phyloP scores from a whole-genome alignment of 2,329 filamentous ascomycete species.

The Arthrobotrys entomopaga region DNA sequence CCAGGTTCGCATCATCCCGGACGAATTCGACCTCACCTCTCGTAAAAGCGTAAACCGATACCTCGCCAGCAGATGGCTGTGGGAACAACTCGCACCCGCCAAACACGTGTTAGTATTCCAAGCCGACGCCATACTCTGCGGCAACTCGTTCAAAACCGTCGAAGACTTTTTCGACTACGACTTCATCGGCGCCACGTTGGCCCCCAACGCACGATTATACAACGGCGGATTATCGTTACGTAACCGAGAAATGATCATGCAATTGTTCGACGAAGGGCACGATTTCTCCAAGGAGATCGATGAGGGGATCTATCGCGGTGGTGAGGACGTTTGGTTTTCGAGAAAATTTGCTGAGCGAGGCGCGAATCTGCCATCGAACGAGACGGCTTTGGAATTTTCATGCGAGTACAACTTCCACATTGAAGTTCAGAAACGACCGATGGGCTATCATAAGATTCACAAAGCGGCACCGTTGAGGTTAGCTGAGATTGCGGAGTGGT shows the following conservation, averaged over 20 bases:
- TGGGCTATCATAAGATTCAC: slow-evolving; percentile 60
- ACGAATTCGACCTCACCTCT: slow-evolving; percentile 60
- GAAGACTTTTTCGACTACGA: slow-evolving; percentile 63
- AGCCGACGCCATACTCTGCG: slow-evolving; percentile 62
- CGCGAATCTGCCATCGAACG: slow-evolving; percentile 58
- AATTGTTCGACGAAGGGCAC: slow-evolving; percentile 43
- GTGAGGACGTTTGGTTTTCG: slow-evolving; percentile 61
- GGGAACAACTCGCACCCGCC: slow-evolving; percentile 61
- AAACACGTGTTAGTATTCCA: slow-evolving; percentile 62
- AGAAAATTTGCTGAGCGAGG: slow-evolving; percentile 58
- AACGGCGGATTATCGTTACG: slow-evolving; percentile 62
- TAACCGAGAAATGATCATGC: slow-evolving; percentile 60
- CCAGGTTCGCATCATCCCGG: slow-evolving; percentile 62
- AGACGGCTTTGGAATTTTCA: slow-evolving; percentile 59
- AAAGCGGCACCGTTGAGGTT: slow-evolving; percentile 57
- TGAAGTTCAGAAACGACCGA: slow-evolving; percentile 56
- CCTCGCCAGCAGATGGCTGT: slow-evolving; percentile 62
- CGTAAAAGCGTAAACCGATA: slow-evolving; percentile 62
- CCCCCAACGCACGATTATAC: slow-evolving; percentile 57
- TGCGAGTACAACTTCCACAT: slow-evolving; percentile 60
- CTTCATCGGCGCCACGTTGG: slow-evolving; percentile 61
- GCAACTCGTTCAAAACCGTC: slow-evolving; percentile 58
- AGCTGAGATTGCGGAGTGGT: slow-evolving; percentile 59
- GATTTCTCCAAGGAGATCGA: slow-evolving; percentile 51
- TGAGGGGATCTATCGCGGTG: slow-evolving; percentile 55